Percentiles rank a stretch among this genome's conserved stretches.
phyloP scores from a whole-genome alignment of 257 asterid genomes.

The Nyctanthes arbortristis region DNA sequence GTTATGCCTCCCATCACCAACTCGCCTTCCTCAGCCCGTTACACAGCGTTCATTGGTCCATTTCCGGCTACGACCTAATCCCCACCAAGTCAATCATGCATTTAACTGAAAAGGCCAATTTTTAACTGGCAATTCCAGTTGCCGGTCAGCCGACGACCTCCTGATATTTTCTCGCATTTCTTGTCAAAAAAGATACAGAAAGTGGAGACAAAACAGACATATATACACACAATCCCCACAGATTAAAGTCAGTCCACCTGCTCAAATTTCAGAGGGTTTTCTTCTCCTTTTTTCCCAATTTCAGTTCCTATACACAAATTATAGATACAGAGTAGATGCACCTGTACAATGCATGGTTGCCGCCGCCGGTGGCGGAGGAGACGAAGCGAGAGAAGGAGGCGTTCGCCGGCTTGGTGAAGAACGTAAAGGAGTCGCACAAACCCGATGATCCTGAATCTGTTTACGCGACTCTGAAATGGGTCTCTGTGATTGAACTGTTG shows the following conservation, averaged over 20 bases:
- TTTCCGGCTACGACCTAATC: neutral
- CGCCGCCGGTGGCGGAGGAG: constrained; percentile 97
- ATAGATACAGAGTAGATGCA: constrained; percentile 52
- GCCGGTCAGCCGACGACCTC: constrained; percentile 23
- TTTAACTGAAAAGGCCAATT: neutral
- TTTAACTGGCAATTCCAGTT: constrained; percentile 30
- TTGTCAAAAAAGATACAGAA: constrained; percentile 63
- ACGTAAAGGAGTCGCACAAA: constrained; percentile 65
- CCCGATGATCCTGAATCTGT: constrained; percentile 89
- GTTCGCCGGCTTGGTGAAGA: constrained; percentile 68
- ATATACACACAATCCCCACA: constrained; percentile 9
- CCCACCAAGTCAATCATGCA: neutral
- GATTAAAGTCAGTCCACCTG: neutral
- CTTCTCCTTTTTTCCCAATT: too few species aligned
- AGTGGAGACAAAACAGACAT: neutral
- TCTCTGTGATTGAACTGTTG: constrained; percentile 87
- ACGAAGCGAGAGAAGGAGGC: constrained; percentile 77
- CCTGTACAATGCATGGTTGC: constrained; percentile 94
- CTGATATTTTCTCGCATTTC: constrained; percentile 33
- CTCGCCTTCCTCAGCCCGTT: neutral
- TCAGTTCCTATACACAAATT: constrained; percentile 13
- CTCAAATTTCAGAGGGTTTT: neutral
- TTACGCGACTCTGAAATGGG: constrained; percentile 84
- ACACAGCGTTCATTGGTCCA: neutral
- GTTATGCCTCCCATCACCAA: too few species aligned